These are phyloP conservation scores for Nannizzia gypsea DNA, from an alignment of 2,329 filamentous ascomycete species.

Conservation along the genomic window DNA sequence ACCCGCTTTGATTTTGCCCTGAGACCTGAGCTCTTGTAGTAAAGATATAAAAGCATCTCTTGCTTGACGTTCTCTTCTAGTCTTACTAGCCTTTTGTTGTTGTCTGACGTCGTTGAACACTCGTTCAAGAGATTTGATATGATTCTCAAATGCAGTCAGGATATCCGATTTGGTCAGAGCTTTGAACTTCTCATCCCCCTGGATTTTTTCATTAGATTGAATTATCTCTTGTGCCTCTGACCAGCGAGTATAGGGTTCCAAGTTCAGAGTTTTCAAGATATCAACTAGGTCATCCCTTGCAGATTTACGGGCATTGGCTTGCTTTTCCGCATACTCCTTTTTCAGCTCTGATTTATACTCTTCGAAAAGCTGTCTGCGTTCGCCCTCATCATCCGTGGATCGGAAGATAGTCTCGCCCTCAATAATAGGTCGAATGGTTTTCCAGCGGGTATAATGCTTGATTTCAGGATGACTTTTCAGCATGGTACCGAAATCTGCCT, in stretches of 20 bases:
- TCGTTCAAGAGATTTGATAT: conserved; percentile 85
- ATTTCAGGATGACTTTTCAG: conserved; percentile 93
- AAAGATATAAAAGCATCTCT: conserved; percentile 70
- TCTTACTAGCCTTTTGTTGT: conserved; percentile 69
- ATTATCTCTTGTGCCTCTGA: conserved; percentile 76
- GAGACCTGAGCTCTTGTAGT: conserved; percentile 58
- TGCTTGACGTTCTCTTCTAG: conserved; percentile 71
- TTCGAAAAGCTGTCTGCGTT: conserved; percentile 81
- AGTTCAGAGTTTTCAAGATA: conserved; percentile 64
- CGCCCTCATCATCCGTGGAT: conserved; percentile 74
- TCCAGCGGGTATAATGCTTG: conserved; percentile 93
- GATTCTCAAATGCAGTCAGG: conserved; percentile 83
- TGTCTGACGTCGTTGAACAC: conserved; percentile 85
- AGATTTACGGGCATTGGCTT: conserved; percentile 58
- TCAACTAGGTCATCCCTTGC: conserved; percentile 74
- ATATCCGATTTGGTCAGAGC: conserved; percentile 78
- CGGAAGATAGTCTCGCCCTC: conserved; percentile 93
- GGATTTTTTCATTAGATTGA: conserved; percentile 62
- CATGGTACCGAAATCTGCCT: conserved; percentile 91
- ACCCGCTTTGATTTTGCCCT: conserved; percentile 76
- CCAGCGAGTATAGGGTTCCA: conserved; percentile 94
- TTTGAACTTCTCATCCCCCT: conserved; percentile 73
- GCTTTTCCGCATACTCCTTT: conserved; percentile 64
- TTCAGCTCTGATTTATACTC: conserved; percentile 83
- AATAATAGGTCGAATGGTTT: conserved; percentile 84